Evolutionary conservation across 2,329 filamentous ascomycete species (phyloP), one percentile per base, ranked within the genome.

Genomic region (Alternaria gaisen): DNA sequence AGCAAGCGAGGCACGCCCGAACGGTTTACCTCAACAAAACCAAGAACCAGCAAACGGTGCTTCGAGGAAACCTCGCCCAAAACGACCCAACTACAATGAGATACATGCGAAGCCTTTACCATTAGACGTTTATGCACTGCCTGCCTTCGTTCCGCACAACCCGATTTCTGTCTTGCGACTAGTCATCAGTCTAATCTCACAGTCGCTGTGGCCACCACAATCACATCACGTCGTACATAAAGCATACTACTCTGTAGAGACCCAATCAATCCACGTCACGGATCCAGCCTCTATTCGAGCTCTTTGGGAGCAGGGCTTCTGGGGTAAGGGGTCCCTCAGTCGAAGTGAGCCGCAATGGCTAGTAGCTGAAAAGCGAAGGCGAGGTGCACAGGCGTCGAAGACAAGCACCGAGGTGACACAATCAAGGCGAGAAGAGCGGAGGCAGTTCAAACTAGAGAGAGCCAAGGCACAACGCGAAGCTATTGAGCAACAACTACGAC

Each of bases 261-360:
- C 93, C 4, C 88, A 90, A 30, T 95, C 93, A 0, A 86, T 99
- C 16, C 92, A 97, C 75, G 85, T 99, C 58, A 92, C 88, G 18
- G 90, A 97, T 76, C 83, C 88, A 26, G 84, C 85, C 56, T 90
- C 92, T 4, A 90, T 96, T 64, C 86, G 91, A 56, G 92, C 90
- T 1, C 80, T 99, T 24, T 99, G 96, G 95, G 92, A 97, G 79
- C 92, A 96, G 81, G 95, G 95, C 5, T 99, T 99, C 80, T 99
- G 94, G 79, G 96, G 96, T 48, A 97, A 97, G 79, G 95, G 95
- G 44, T 94, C 84, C 70, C 83, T 98, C 60, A 97, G 94, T 81
- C 88, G 96, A 71, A 97, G 94, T 83, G 94, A 99, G 77, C 94
- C 94, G 3, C 95, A 89, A 69, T 99, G 95, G 95, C 79, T 97